Percentiles rank a stretch among this genome's conserved stretches.
Evolutionary conservation across 1,284 basidiomycete genomes (phyloP).

Genomic region (Marasmius sp.): DNA sequence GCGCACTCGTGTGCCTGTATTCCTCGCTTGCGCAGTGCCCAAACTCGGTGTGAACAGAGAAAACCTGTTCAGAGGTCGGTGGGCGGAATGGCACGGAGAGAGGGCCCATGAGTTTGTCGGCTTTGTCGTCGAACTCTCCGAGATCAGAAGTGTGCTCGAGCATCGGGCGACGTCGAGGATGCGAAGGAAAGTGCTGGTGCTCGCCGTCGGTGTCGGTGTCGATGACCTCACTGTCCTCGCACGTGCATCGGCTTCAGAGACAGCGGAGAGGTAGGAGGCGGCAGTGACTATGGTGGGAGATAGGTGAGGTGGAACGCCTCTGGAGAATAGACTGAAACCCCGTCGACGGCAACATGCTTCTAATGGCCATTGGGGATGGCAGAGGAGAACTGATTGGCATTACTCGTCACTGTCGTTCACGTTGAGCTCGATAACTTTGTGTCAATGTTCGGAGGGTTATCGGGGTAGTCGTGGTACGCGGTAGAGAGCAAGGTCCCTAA

Average conservation of each 20-base stretch:
- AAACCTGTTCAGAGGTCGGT: too few relatives aligned
- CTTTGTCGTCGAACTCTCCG: too few relatives aligned
- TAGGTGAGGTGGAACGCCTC: slow-evolving; percentile 51
- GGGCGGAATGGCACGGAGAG: too few relatives aligned
- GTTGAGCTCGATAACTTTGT: background rate
- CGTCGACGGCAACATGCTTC: slow-evolving; percentile 32
- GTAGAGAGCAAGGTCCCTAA: background rate
- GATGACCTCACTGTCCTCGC: slow-evolving; percentile 31
- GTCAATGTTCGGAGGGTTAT: too few relatives aligned
- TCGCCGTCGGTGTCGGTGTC: slow-evolving; percentile 52
- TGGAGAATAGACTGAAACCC: slow-evolving; percentile 59
- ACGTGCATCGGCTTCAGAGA: slow-evolving; percentile 68
- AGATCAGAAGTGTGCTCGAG: too few relatives aligned
- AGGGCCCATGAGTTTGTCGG: too few relatives aligned
- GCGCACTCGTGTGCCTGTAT: too few relatives aligned
- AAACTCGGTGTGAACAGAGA: too few relatives aligned
- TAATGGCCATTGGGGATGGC: slow-evolving; percentile 18
- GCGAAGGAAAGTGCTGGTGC: slow-evolving; percentile 70
- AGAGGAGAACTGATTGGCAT: slow-evolving; percentile 12
- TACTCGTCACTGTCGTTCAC: background rate
- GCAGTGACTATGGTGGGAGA: slow-evolving; percentile 53
- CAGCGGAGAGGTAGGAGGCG: slow-evolving; percentile 69
- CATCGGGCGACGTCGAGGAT: too few relatives aligned
- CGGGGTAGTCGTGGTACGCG: background rate
- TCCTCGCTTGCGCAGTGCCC: too few relatives aligned